Evolutionary conservation across 345 rosid species (phyloP).

Genomic region (Sisymbrium altissimum): DNA sequence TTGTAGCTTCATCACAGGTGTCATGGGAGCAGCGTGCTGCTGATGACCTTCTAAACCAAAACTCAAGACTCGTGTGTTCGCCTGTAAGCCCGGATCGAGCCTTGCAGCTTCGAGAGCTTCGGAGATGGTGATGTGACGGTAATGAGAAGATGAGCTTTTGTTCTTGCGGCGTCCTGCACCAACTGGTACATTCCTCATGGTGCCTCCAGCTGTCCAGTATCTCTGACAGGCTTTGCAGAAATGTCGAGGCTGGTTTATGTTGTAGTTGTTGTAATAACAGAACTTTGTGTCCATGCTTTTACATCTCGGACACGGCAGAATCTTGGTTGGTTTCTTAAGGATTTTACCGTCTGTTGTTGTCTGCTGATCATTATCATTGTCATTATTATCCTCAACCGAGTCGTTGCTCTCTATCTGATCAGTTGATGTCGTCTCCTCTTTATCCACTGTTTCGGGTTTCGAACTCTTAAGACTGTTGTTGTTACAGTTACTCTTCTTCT

Average conservation of each 20-base stretch:
- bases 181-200: conserved; percentile 86
- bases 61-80: conserved; percentile 56
- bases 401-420: conserved; percentile 41
- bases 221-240: conserved; percentile 95
- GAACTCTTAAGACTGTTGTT: neutral
- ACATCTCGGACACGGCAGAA: conserved; percentile 88
- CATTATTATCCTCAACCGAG: conserved; percentile 11
- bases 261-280: conserved; percentile 91
- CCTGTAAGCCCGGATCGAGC: conserved; percentile 47
- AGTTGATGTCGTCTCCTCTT: conserved; percentile 37
- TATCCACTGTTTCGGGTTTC: conserved; percentile 38
- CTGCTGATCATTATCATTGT: neutral
- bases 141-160: conserved; percentile 63
- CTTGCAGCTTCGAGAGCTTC: conserved; percentile 67
- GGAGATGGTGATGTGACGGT: conserved; percentile 66
- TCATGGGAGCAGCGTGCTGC: conserved; percentile 51
- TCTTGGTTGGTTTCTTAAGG: conserved; percentile 86
- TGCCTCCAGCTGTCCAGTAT: conserved; percentile 94
- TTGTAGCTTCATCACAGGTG: conserved; percentile 43
- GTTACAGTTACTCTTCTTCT: conserved; percentile 1
- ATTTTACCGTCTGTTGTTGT: conserved; percentile 38
- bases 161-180: conserved; percentile 95
- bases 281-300: conserved; percentile 90
- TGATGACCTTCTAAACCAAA: conserved; percentile 51
- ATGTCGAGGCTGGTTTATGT: conserved; percentile 87